These are phyloP conservation scores for Calocybe indica DNA, from an alignment of 768 basidiomycete species.

Conservation along the genomic window DNA sequence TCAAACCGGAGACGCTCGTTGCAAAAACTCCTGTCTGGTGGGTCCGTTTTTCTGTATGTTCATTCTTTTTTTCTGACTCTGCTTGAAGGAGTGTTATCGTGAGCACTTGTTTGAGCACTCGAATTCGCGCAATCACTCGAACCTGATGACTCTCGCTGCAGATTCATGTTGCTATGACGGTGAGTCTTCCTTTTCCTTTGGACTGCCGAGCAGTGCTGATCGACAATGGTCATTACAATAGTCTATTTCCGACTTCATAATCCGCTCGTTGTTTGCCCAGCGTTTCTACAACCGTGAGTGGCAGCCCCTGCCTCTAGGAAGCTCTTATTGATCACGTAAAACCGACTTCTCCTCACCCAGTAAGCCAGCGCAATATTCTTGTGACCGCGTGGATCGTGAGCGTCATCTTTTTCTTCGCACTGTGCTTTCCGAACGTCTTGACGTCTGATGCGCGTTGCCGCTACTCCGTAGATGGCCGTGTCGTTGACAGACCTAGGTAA, in stretches of 20 bases:
- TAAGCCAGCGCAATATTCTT: conserved; percentile 38
- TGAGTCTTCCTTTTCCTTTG: conserved; percentile 18
- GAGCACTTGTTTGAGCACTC: conserved; percentile 12
- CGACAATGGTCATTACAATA: conserved; percentile 11
- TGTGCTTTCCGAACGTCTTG: no score
- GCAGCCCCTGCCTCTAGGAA: neutral
- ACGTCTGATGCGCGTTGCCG: neutral
- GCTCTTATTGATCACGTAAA: neutral
- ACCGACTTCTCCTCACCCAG: conserved; percentile 15
- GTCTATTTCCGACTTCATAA: conserved; percentile 44
- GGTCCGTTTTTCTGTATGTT: conserved; percentile 9
- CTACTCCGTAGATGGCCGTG: conserved; percentile 19
- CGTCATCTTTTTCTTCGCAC: neutral
- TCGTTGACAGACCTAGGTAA: conserved; percentile 43
- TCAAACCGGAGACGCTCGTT: conserved; percentile 31
- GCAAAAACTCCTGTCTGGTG: conserved; percentile 44
- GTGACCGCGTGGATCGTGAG: conserved; percentile 41
- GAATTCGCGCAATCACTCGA: neutral
- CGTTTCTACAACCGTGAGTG: conserved; percentile 45
- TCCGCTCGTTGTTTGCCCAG: conserved; percentile 44
- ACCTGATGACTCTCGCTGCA: conserved; percentile 12
- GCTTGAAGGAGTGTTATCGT: conserved; percentile 45
- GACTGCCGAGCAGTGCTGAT: no score
- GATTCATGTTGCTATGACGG: conserved; percentile 52
- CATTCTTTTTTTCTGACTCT: neutral